phyloP scores from a whole-genome alignment of 1,284 basidiomycete species.

The Phlebopus sp. region DNA sequence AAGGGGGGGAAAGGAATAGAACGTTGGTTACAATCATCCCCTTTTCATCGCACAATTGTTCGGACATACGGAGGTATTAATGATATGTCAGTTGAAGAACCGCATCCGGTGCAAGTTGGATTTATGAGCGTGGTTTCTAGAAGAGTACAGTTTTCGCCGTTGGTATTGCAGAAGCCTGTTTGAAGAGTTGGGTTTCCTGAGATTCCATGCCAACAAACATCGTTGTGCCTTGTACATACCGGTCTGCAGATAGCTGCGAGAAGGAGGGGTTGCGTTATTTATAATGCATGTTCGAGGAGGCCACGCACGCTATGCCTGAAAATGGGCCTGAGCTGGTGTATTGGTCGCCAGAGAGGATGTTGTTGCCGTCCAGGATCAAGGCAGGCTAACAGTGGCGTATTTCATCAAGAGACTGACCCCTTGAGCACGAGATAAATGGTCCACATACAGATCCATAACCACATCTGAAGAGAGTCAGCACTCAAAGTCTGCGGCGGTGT shows the following conservation, averaged over 20 bases:
- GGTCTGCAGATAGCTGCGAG: constrained; percentile 28
- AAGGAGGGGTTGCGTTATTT: background rate
- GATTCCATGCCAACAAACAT: background rate
- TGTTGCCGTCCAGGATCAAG: constrained; percentile 20
- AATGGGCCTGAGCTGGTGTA: constrained; percentile 16
- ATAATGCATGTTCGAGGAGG: background rate
- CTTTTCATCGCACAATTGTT: background rate
- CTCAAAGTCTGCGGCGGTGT: background rate
- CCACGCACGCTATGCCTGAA: constrained; percentile 28
- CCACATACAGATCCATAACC: constrained; percentile 21
- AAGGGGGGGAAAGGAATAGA: background rate
- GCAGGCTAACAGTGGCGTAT: constrained; percentile 14
- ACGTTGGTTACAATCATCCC: too few species aligned
- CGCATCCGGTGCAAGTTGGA: constrained; percentile 37
- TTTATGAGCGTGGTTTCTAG: constrained; percentile 45
- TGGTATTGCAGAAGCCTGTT: constrained; percentile 34
- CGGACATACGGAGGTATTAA: constrained; percentile 41
- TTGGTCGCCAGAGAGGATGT: constrained; percentile 20
- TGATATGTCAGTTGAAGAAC: constrained; percentile 44
- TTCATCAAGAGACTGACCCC: constrained; percentile 1
- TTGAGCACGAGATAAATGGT: background rate
- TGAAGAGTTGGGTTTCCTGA: background rate
- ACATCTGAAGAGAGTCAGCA: constrained; percentile 16
- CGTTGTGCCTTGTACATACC: constrained; percentile 18
- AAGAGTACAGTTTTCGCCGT: constrained; percentile 43